Conservation (phyloP, 352 stramenopile species). For the Plasmopara viticola region DNA sequence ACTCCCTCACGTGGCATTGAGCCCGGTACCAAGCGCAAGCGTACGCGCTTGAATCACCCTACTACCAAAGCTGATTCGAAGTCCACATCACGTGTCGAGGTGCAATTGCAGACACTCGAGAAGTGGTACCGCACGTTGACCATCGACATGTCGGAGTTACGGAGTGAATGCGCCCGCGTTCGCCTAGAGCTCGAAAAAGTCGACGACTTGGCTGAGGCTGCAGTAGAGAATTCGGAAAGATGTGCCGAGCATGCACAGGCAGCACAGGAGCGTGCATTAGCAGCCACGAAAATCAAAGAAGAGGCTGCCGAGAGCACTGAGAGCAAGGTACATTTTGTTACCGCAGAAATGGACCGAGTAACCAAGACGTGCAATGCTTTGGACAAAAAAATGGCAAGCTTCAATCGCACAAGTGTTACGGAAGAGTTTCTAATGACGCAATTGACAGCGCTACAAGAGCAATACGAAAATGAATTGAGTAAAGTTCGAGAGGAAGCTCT, state of each 20-base stretch:
- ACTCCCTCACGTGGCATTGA: slow-evolving; percentile 10
- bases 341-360: slow-evolving; percentile 12
- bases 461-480: slow-evolving; percentile 35
- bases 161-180: slow-evolving; percentile 28
- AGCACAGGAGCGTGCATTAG: slow-evolving; percentile 5
- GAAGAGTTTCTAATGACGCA: slow-evolving; percentile 55
- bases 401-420: slow-evolving; percentile 25
- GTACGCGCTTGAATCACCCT: slow-evolving; percentile 15
- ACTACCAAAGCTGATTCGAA: background rate
- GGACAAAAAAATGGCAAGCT: slow-evolving; percentile 23
- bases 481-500: slow-evolving; percentile 26
- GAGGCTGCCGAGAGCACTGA: slow-evolving; percentile 2
- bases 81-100: background rate
- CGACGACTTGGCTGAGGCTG: slow-evolving; percentile 27
- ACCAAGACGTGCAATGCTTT: slow-evolving; percentile 18
- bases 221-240: slow-evolving; percentile 28
- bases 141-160: slow-evolving; percentile 27
- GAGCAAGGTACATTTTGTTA: background rate
- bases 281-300: slow-evolving; percentile 8
- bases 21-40: slow-evolving; percentile 30
- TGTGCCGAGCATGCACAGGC: slow-evolving; percentile 14
- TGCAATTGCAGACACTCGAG: slow-evolving; percentile 25
- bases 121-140: slow-evolving; percentile 29
- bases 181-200: slow-evolving; percentile 39
- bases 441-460: slow-evolving; percentile 42